Evolutionary conservation across 2,329 filamentous ascomycete genomes (phyloP).

Genomic region (Colletotrichum lupini): DNA sequence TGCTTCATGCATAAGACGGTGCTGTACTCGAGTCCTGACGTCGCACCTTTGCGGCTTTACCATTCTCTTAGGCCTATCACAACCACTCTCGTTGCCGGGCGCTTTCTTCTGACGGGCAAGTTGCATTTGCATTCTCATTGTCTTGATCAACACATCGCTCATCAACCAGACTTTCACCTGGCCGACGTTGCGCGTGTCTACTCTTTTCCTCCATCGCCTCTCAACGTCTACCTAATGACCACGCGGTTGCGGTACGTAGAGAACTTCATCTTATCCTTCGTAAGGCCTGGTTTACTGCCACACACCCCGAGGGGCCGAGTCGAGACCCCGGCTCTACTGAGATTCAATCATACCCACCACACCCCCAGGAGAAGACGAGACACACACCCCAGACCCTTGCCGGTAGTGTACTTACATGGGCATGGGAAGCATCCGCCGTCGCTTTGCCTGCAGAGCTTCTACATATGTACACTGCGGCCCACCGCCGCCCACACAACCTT

Average conservation of each 20-base stretch:
- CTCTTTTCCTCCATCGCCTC: not conserved
- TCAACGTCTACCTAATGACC: not conserved
- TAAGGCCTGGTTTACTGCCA: slow-evolving; percentile 19
- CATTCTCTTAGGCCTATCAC: slow-evolving; percentile 16
- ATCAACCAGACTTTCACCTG: not conserved
- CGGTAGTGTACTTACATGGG: slow-evolving; percentile 35
- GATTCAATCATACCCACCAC: slow-evolving; percentile 35
- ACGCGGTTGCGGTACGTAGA: not conserved
- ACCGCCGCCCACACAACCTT: slow-evolving; percentile 25
- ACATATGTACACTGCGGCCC: slow-evolving; percentile 36
- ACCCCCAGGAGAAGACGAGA: slow-evolving; percentile 28
- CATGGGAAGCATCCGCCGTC: slow-evolving; percentile 20
- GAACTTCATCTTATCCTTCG: slow-evolving; percentile 29
- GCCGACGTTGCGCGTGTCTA: not conserved
- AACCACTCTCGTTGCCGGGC: slow-evolving; percentile 4
- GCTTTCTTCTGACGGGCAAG: not conserved
- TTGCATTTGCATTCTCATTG: not conserved
- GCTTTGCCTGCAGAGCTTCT: slow-evolving; percentile 27
- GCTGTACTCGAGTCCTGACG: slow-evolving; percentile 7
- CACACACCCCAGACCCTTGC: slow-evolving; percentile 35
- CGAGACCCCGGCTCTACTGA: slow-evolving; percentile 30
- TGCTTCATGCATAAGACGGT: slow-evolving; percentile 25
- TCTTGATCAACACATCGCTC: not conserved
- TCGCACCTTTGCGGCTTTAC: not conserved
- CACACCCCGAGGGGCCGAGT: slow-evolving; percentile 27